Evolutionary conservation across 305 asterid genomes (phyloP).

Genomic region (Solanum hybrid): DNA sequence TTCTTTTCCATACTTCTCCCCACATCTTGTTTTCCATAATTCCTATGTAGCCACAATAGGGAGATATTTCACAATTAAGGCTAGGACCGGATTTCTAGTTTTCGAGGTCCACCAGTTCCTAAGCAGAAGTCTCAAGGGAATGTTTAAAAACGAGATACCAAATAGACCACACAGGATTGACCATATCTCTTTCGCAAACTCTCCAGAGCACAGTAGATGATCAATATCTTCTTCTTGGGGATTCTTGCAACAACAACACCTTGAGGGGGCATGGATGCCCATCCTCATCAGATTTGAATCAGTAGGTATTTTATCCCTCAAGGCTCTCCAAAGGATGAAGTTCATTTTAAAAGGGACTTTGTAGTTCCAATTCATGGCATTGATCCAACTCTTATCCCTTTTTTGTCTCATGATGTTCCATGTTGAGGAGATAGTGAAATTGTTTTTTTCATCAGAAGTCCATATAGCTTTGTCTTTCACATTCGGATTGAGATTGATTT

Average conservation of each 20-base stretch:
- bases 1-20: not conserved
- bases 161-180: not conserved
- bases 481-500: not conserved
- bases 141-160: not conserved
- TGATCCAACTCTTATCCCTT: not conserved
- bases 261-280: not conserved
- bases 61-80: not conserved
- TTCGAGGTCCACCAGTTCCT: not conserved
- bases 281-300: not conserved
- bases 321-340: not conserved
- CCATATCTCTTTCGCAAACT: not conserved
- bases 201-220: not conserved
- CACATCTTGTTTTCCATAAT: not conserved
- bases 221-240: not conserved
- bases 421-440: not conserved
- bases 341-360: not conserved
- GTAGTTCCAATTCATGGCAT: not conserved
- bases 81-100: not conserved
- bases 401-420: not conserved
- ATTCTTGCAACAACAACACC: not conserved
- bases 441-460: not conserved
- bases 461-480: not conserved
- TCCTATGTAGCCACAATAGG: not conserved
- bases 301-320: not conserved
- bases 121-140: not conserved